Conservation (phyloP, 1,139 yeast genomes). For the Taphrina deformans region DNA sequence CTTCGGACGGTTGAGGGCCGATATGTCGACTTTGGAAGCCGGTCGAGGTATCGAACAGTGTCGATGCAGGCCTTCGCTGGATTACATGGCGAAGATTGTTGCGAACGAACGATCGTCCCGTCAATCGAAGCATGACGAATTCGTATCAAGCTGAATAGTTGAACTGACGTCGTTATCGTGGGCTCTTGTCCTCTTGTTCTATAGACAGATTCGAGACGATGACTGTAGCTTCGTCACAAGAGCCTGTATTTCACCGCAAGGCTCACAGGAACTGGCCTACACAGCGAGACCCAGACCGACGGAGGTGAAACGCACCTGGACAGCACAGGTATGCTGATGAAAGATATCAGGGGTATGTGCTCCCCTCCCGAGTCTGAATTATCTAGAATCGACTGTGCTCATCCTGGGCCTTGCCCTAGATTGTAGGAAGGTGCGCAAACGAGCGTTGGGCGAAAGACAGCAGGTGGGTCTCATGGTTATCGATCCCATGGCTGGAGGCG, state of each 20-base stretch:
- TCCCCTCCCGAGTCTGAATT: not conserved
- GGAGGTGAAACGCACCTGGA: not conserved
- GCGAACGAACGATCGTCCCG: not conserved
- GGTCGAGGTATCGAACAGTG: conserved; percentile 18
- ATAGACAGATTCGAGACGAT: not conserved
- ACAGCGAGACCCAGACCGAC: not conserved
- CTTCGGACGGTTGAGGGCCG: conserved; percentile 66
- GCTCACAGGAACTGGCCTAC: not conserved
- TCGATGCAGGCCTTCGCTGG: conserved; percentile 3
- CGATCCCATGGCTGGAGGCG: no score
- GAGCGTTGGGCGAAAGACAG: no score
- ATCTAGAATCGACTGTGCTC: no score
- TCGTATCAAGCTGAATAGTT: no score
- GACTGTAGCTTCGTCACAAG: not conserved
- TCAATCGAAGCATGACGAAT: not conserved
- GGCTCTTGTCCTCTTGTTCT: not conserved
- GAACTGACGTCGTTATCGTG: not conserved
- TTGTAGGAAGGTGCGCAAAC: no score
- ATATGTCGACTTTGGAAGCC: conserved; percentile 65
- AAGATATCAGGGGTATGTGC: not conserved
- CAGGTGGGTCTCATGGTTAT: not conserved
- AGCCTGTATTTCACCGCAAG: not conserved
- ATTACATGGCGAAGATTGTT: not conserved
- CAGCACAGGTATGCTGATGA: not conserved
- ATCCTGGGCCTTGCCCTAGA: no score